Base-by-base conservation (phyloP, 169 alveolate genomes). In the Cryptosporidium viatorum region DNA sequence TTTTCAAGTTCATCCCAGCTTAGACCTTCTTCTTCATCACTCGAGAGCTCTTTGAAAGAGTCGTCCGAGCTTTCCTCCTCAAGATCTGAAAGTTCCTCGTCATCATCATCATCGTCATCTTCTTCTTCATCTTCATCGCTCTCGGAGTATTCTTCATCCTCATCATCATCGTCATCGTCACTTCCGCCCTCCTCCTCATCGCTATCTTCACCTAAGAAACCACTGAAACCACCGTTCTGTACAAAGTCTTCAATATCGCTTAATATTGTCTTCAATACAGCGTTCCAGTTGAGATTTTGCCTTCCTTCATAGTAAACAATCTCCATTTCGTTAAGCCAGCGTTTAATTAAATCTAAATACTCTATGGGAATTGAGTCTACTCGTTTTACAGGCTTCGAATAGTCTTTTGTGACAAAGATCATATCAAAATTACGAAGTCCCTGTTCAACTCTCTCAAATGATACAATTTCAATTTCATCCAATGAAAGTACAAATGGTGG, bases 351-450 rank as follows among this genome's bases (percentile, higher is more conserved):
- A 71, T 98, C 99, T 41, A 97, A 93, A 85, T 93, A 94, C 75
- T 97, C 99, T 29, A 96, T 95, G 18, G 99, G 99, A 43, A 98
- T 97, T 7, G 97, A 93, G 93, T 96, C 97, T 10, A 98, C 97
- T 73, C 98, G 85, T 73, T 96, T 96, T 21, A 97, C 97, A 0
- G 99, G 97, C 65, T 95, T 96, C 29, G 98, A 93, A 67, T 96
- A 96, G 91, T 97, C 98, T 91, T 97, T 97, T 86, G 95, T 96
- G 14, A 98, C 97, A 84, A 98, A 96, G 16, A 97, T 97, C 97
- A 98, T 96, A 92, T 98, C 99, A 85, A 98, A 97, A 94, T 97
- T 97, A 73, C 98, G 95, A 51, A 97, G 92, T n/a, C 98, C 98
- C 91, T 96, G 98, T 70, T 96, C 97, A 5, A 98, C 99, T 74